phyloP scores from a whole-genome alignment of 2,329 filamentous ascomycete species.

The Volutella citrinella region DNA sequence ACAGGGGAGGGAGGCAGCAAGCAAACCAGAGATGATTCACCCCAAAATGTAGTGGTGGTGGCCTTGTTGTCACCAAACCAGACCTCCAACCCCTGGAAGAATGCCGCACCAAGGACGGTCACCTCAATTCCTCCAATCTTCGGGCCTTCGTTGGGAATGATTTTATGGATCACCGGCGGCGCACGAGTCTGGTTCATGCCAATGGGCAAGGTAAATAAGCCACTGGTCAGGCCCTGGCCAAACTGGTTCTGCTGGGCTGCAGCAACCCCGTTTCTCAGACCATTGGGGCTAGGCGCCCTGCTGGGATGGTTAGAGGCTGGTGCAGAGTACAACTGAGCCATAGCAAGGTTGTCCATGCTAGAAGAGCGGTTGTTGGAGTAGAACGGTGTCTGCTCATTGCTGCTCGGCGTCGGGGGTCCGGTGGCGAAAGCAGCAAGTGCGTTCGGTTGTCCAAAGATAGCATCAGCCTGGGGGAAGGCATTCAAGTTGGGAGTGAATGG shows the following conservation, averaged over 20 bases:
- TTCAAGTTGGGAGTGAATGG: slow-evolving; percentile 50
- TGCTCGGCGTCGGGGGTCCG: slow-evolving; percentile 65
- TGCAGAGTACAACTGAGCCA: slow-evolving; percentile 67
- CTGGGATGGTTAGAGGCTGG: slow-evolving; percentile 72
- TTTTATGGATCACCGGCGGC: slow-evolving; percentile 68
- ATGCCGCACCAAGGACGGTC: slow-evolving; percentile 76
- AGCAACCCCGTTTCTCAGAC: slow-evolving; percentile 45
- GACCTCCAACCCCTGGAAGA: slow-evolving; percentile 74
- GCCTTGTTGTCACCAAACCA: slow-evolving; percentile 71
- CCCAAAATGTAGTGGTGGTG: slow-evolving; percentile 76
- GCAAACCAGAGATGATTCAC: slow-evolving; percentile 75
- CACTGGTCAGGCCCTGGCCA: slow-evolving; percentile 44
- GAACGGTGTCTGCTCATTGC: slow-evolving; percentile 58
- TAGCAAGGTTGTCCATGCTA: slow-evolving; percentile 62
- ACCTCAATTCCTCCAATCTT: slow-evolving; percentile 84
- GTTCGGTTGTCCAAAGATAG: slow-evolving; percentile 43
- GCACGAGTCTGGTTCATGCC: slow-evolving; percentile 45
- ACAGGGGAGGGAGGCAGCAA: slow-evolving; percentile 68
- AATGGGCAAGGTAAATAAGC: slow-evolving; percentile 50
- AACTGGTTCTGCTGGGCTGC: slow-evolving; percentile 42
- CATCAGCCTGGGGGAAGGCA: slow-evolving; percentile 43
- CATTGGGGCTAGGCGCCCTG: slow-evolving; percentile 71
- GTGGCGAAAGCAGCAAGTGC: slow-evolving; percentile 45
- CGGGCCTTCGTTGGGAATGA: slow-evolving; percentile 80
- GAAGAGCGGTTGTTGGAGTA: slow-evolving; percentile 55